phyloP scores from a whole-genome alignment of 2,329 filamentous ascomycete species.

The Clathrospora elynae region DNA sequence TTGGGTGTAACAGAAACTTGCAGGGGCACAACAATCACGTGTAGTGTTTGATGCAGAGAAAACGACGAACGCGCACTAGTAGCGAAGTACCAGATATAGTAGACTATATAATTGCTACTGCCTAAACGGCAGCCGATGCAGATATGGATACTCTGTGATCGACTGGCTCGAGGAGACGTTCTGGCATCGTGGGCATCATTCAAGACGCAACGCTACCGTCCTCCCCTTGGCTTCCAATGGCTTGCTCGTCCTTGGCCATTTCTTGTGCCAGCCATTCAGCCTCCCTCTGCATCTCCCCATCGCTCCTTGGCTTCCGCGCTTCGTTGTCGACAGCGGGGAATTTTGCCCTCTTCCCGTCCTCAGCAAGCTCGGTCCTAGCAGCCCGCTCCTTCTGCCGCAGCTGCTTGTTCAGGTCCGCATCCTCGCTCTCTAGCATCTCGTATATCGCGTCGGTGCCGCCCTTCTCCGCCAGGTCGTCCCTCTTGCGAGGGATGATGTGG shows the following conservation, averaged over 20 bases:
- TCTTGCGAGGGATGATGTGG: slow-evolving; percentile 80
- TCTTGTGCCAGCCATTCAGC: slow-evolving; percentile 68
- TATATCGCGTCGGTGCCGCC: slow-evolving; percentile 77
- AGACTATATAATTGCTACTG: no score
- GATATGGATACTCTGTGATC: no score
- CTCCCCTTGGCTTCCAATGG: slow-evolving; percentile 1
- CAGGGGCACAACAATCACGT: no score
- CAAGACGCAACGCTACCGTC: slow-evolving; percentile 1
- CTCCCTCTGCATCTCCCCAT: slow-evolving; percentile 80
- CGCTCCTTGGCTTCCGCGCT: slow-evolving; percentile 65
- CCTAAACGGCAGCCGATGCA: no score
- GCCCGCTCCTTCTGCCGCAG: slow-evolving; percentile 65
- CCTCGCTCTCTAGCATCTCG: slow-evolving; percentile 78
- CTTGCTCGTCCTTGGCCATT: slow-evolving; percentile 53
- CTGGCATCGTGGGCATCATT: no score
- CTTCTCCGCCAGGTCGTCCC: slow-evolving; percentile 61
- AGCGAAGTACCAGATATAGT: no score
- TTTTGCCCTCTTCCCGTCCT: slow-evolving; percentile 52
- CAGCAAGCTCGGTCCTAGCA: slow-evolving; percentile 28
- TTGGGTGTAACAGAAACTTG: neutral
- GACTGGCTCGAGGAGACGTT: no score
- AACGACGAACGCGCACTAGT: no score
- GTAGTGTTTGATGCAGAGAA: no score
- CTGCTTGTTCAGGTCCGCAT: slow-evolving; percentile 78
- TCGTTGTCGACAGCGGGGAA: slow-evolving; percentile 74